Conservation (phyloP, 805 yeast genomes). For the Cyberlindnera mycetangii region DNA sequence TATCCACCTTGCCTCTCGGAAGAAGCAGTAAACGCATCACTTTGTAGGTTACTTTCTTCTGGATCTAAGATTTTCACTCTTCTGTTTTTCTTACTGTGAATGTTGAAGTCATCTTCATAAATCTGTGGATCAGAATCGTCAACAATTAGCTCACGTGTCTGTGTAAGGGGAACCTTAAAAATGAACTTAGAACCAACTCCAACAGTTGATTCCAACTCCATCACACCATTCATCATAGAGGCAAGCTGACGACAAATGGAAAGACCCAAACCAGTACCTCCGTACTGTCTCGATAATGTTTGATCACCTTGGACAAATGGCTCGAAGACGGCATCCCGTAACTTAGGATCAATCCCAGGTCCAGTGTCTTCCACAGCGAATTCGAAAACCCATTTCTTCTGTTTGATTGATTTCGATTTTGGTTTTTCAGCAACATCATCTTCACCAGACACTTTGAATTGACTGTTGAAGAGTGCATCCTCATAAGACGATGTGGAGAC, state of each 20-base stretch:
- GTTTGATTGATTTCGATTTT: slow-evolving; percentile 25
- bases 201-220: slow-evolving; percentile 66
- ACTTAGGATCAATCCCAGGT: slow-evolving; percentile 83
- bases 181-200: slow-evolving; percentile 86
- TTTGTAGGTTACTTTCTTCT: not conserved
- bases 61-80: slow-evolving; percentile 37
- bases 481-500: slow-evolving; percentile 38
- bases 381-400: slow-evolving; percentile 43
- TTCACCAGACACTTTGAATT: slow-evolving; percentile 32
- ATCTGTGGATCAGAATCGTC: slow-evolving; percentile 35
- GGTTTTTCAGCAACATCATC: slow-evolving; percentile 18
- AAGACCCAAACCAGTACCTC: slow-evolving; percentile 95
- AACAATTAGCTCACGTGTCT: slow-evolving; percentile 36
- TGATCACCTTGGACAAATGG: slow-evolving; percentile 98
- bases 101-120: slow-evolving; percentile 68
- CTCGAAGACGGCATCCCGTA: slow-evolving; percentile 85
- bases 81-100: slow-evolving; percentile 47
- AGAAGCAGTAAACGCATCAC: slow-evolving; percentile 12
- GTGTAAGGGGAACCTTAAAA: slow-evolving; percentile 73
- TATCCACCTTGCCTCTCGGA: slow-evolving; percentile 14
- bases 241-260: slow-evolving; percentile 90
- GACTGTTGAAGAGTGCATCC: slow-evolving; percentile 41
- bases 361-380: slow-evolving; percentile 87
- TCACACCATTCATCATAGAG: slow-evolving; percentile 83
- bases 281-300: slow-evolving; percentile 83